A percentile compares a stretch with the other conserved stretches of the same genome.
Conservation (phyloP, 768 basidiomycete genomes). For the Leucosporidium yakuticum region DNA sequence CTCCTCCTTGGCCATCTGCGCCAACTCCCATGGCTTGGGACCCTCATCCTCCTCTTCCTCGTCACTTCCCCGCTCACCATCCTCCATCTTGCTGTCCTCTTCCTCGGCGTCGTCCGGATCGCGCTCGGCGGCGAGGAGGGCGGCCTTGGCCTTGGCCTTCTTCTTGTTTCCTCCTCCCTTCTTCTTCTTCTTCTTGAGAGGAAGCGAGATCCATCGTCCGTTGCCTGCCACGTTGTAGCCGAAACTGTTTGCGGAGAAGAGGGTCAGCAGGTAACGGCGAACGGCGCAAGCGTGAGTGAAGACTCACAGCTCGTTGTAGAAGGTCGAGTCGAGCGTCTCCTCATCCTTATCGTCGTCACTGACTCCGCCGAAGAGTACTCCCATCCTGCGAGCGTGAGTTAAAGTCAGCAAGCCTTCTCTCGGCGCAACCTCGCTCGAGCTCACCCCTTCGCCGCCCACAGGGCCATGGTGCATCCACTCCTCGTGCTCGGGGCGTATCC, state of each 20-base stretch:
- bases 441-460: slow-evolving; percentile 57
- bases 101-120: slow-evolving; percentile 13
- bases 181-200: slow-evolving; percentile 60
- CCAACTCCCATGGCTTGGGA: slow-evolving; percentile 33
- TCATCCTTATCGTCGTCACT: slow-evolving; percentile 79
- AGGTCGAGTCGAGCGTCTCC: slow-evolving; percentile 74
- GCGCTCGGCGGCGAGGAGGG: slow-evolving; percentile 7
- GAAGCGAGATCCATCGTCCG: slow-evolving; percentile 71
- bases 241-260: slow-evolving; percentile 49
- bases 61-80: slow-evolving; percentile 8
- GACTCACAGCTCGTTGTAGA: slow-evolving; percentile 77
- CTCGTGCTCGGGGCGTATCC: slow-evolving; percentile 63
- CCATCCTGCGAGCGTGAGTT: slow-evolving; percentile 47
- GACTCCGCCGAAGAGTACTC: slow-evolving; percentile 80
- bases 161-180: slow-evolving; percentile 52
- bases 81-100: slow-evolving; percentile 30
- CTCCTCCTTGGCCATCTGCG: slow-evolving; percentile 38
- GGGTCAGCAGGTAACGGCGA: not conserved
- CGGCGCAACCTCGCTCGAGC: not conserved
- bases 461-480: slow-evolving; percentile 79
- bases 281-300: not conserved
- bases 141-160: slow-evolving; percentile 30
- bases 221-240: slow-evolving; percentile 69
- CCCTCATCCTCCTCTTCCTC: slow-evolving; percentile 23
- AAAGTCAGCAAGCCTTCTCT: not conserved